A percentile compares a stretch with the other conserved stretches of the same genome.
Evolutionary conservation across 2,329 filamentous ascomycete species (phyloP).

Genomic region (Tolypocladium cylindrosporum): DNA sequence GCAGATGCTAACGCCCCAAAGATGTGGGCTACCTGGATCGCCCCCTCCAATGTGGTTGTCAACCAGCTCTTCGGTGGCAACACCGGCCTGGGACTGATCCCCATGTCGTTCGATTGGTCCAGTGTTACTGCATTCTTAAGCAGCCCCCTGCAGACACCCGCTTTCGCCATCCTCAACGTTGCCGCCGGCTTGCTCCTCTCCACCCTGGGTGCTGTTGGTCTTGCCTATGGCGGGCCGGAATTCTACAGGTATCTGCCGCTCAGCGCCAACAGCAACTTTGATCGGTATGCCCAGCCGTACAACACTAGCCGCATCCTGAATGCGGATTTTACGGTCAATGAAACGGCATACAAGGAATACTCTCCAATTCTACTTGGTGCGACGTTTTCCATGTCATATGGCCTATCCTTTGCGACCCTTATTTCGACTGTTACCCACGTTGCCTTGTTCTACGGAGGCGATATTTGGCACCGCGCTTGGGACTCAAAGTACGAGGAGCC

Average conservation of each 20-base stretch:
- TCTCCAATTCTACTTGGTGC: slow-evolving; percentile 44
- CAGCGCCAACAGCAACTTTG: slow-evolving; percentile 43
- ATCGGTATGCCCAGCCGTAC: slow-evolving; percentile 48
- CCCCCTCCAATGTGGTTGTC: slow-evolving; percentile 47
- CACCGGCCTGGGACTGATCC: slow-evolving; percentile 50
- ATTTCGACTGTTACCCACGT: slow-evolving; percentile 42
- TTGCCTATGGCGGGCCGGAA: slow-evolving; percentile 40
- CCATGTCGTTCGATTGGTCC: slow-evolving; percentile 59
- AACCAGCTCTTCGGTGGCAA: slow-evolving; percentile 58
- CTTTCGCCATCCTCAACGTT: slow-evolving; percentile 50
- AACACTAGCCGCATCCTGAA: slow-evolving; percentile 46
- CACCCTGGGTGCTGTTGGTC: slow-evolving; percentile 37
- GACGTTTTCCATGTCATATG: slow-evolving; percentile 44
- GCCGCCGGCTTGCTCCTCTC: slow-evolving; percentile 42
- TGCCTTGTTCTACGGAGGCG: slow-evolving; percentile 39
- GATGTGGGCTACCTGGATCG: slow-evolving; percentile 52
- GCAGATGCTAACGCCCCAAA: neutral
- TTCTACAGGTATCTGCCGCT: slow-evolving; percentile 46
- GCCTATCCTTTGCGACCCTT: slow-evolving; percentile 46
- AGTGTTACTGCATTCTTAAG: slow-evolving; percentile 45
- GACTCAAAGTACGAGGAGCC: slow-evolving; percentile 27
- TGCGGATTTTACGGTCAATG: slow-evolving; percentile 39
- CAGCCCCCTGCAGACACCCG: slow-evolving; percentile 48
- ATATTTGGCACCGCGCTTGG: slow-evolving; percentile 27
- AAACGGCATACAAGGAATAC: slow-evolving; percentile 45